phyloP scores from a whole-genome alignment of 192 early-diverging fungal genomes.

The Podila verticillata region DNA sequence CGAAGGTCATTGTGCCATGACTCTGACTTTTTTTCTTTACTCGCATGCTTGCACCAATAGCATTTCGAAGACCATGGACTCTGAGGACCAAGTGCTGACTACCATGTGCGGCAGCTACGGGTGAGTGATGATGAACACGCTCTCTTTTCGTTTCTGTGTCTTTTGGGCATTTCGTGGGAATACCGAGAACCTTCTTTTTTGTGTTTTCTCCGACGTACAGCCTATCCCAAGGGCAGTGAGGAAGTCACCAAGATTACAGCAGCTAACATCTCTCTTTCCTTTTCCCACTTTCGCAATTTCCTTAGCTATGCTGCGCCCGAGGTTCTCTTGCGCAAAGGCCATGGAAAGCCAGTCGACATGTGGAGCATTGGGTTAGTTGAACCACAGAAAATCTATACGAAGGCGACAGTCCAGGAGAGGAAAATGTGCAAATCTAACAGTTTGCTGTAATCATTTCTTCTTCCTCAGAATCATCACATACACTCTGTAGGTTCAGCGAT shows the following conservation, averaged over 20 bases:
- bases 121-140: slow-evolving; percentile 58
- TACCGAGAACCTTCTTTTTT: background rate
- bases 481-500: slow-evolving; percentile 66
- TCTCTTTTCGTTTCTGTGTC: too few species aligned
- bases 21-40: background rate
- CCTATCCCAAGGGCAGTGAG: background rate
- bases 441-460: background rate
- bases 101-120: slow-evolving; percentile 91
- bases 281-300: background rate
- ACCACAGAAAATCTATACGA: background rate
- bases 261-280: background rate
- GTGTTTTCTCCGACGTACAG: too few species aligned
- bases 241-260: background rate
- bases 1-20: background rate
- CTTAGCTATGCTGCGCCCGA: slow-evolving; percentile 76
- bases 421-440: background rate
- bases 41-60: slow-evolving; percentile 24
- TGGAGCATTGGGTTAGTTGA: slow-evolving; percentile 84
- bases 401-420: too few species aligned
- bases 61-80: slow-evolving; percentile 72
- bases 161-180: background rate
- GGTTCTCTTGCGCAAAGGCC: slow-evolving; percentile 81
- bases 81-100: slow-evolving; percentile 71
- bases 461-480: slow-evolving; percentile 83
- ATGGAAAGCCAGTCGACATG: slow-evolving; percentile 93